Conservation (phyloP, 2,329 filamentous ascomycete genomes). For the Fusarium irregulare region DNA sequence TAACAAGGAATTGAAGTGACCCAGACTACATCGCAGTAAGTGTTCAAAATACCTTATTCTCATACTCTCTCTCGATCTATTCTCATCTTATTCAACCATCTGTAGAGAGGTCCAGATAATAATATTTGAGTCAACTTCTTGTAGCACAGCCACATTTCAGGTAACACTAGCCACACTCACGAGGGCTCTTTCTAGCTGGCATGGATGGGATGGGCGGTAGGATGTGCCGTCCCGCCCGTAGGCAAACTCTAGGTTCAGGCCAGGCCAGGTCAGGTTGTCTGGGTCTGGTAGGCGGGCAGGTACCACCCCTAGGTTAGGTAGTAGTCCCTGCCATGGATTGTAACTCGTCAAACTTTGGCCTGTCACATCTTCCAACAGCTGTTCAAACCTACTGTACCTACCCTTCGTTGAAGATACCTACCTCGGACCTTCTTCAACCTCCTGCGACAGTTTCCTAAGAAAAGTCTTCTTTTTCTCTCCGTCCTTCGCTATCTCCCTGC, state of each 20-base stretch:
- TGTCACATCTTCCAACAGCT: constrained; percentile 36
- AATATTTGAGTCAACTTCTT: constrained; percentile 3
- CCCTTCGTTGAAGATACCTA: constrained; percentile 28
- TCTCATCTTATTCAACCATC: background rate
- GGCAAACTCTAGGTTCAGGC: constrained; percentile 2
- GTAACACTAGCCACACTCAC: constrained; percentile 24
- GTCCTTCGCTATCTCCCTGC: constrained; percentile 7
- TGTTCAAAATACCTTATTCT: background rate
- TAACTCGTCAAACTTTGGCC: constrained; percentile 40
- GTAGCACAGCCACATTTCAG: constrained; percentile 20
- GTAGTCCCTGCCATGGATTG: constrained; percentile 23
- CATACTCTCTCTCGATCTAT: background rate
- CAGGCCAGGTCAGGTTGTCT: constrained; percentile 8
- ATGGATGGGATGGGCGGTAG: constrained; percentile 21
- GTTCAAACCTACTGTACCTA: constrained; percentile 20
- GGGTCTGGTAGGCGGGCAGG: constrained; percentile 5
- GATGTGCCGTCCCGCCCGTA: constrained; percentile 27
- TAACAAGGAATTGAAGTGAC: background rate
- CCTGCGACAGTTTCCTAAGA: constrained; percentile 1
- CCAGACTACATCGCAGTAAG: background rate
- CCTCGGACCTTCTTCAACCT: constrained; percentile 6
- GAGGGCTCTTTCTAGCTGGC: constrained; percentile 20
- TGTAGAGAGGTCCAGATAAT: background rate
- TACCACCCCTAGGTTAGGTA: constrained; percentile 18
- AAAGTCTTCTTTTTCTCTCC: background rate